Base-by-base conservation (phyloP, 208 protist genomes). In the Leishmania mexicana region DNA sequence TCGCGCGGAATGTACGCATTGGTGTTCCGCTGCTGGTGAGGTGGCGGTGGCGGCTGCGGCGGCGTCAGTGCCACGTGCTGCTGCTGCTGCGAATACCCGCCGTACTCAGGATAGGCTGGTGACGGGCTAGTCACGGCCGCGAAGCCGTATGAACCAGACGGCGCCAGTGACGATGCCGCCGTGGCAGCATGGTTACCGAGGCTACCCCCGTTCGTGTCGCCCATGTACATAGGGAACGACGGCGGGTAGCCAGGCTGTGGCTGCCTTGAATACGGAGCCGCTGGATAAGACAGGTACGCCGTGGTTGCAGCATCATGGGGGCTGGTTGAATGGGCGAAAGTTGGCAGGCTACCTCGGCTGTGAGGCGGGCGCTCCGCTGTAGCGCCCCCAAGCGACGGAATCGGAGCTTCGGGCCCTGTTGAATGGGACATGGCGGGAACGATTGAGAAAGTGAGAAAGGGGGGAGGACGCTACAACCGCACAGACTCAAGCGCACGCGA, bases 1-100 rank as follows among this genome's bases (percentile, higher is more conserved):
- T 87, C 81, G 38, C 73, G 75, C 24, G 84, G 64, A 17, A 86
- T 51, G 38, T 68, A 81, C 35, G 60, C 70, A 49, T 80, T 76
- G 67, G 78, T 51, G 51, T 54, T 62, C 38, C 31, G 75, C 35
- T 68, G 53, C 35, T 68, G 74, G 2, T 68, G 73, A 11, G 62
- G 64, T 58, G 19, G 64, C 68, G 19, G 24, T 38, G 76, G 54
- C 15, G 38, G 51, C 31, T 35, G 31, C 15, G 24, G 53, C 2
- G 19, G 17, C 40, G 65, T 15, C 38, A 53, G 47, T 38, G 75
- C 40, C 42, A 35, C 51, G 11, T 35, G 62, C 31, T 35, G 15
- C 62, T 58, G 54, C 54, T 40, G 62, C 62, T 74, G 45, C 28
- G 70, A 51, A 74, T 74, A 74, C 70, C 35, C 24, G 24, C 72